Conservation (phyloP, 306 rosid genomes). For the Luffa aegyptiaca region DNA sequence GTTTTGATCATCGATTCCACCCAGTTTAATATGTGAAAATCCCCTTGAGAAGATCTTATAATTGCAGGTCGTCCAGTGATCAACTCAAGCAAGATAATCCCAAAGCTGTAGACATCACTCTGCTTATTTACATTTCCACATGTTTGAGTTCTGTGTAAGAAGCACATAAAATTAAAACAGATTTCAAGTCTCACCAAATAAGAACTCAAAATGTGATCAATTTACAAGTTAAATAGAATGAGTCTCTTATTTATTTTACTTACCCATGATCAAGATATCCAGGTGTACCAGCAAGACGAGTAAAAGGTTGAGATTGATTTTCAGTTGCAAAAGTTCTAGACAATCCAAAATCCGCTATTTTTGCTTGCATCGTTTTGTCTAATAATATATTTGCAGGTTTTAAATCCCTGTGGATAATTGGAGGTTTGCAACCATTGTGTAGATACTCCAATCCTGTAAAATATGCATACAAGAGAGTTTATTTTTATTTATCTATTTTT, state of each 20-base stretch:
- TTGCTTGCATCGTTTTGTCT: slow-evolving; percentile 22
- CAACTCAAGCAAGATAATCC: slow-evolving; percentile 25
- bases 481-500: too few species aligned
- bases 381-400: slow-evolving; percentile 38
- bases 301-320: slow-evolving; percentile 23
- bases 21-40: slow-evolving; percentile 17
- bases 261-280: slow-evolving; percentile 44
- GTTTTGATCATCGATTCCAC: slow-evolving; percentile 7
- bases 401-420: slow-evolving; percentile 35
- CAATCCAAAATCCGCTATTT: slow-evolving; percentile 39
- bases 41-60: neutral
- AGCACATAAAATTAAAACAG: too few species aligned
- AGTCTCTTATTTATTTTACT: neutral
- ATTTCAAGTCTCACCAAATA: too few species aligned
- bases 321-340: slow-evolving; percentile 22
- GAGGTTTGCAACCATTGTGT: slow-evolving; percentile 28
- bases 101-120: slow-evolving; percentile 26
- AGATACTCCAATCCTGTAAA: slow-evolving; percentile 26
- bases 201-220: neutral
- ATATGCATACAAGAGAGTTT: neutral
- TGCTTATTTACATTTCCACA: slow-evolving; percentile 3
- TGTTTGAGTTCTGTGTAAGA: neutral
- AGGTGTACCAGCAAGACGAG: slow-evolving; percentile 22
- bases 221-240: neutral
- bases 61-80: slow-evolving; percentile 12